Evolutionary conservation across 2,329 filamentous ascomycete species (phyloP), one percentile per base, ranked within the genome.

Genomic region (Colletotrichum eleusines): DNA sequence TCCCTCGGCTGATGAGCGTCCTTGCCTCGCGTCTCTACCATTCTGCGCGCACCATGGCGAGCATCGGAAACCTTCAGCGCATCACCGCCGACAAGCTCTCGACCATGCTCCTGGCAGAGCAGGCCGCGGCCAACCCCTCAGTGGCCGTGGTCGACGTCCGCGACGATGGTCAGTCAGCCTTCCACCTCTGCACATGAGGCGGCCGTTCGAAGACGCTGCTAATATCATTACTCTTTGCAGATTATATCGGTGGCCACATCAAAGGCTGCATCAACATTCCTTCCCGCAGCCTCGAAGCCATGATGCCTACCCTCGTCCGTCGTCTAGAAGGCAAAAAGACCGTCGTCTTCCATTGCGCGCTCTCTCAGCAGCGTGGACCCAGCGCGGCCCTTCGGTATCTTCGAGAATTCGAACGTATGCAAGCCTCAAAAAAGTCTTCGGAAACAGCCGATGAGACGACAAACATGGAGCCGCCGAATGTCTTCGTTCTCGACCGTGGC

Each of bases 181-280:
- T 53, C 38, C 48, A 26, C 23, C 33, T 28, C 51, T 42, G n/a
- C 20, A 16, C 11, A 0, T 28, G 9, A 8, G 14, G 9, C 18
- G 9, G 5, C 42, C 18, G 23, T 16, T 16, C 11, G 53, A n/a
- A 9, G 18, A 26, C 46, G 14, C 66, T 44, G 26, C 50, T 50
- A 11, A 63, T 14, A 5, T 31, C 11, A 7, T 44, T 12, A 4
- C 5, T n/a, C 31, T 28, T 4, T 33, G 3, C 74, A 94, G 95
- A 98, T 81, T 91, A 96, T 81, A 87, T 98, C 58, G 95, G 95
- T 74, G 95, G 95, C 40, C 95, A 98, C 82, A 98, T 98, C 81
- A 86, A 86, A 71, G 89, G 90, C 70, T 92, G 91, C 42, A 89
- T 87, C 62, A 93, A 97, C 85, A 87, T 94, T 16, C 94, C 96